Evolutionary conservation across 805 yeast genomes (phyloP).

Genomic region (Pichia occidentalis): DNA sequence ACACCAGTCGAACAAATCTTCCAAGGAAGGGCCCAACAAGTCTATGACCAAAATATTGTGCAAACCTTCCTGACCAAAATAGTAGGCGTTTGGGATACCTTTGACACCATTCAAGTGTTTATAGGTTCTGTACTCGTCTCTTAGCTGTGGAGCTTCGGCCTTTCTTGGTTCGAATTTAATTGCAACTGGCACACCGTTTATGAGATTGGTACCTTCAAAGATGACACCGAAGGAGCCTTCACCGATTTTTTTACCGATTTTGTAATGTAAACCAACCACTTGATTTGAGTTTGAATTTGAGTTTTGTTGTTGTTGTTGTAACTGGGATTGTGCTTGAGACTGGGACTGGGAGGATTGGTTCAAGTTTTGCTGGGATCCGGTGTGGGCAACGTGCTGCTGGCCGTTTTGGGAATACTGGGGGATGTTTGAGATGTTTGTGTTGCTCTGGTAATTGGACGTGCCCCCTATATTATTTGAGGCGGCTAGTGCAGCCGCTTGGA

Average conservation of each 20-base stretch:
- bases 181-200: slow-evolving; percentile 90
- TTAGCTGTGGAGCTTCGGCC: slow-evolving; percentile 93
- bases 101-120: slow-evolving; percentile 72
- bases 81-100: slow-evolving; percentile 95
- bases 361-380: no score
- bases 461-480: slow-evolving; percentile 24
- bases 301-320: slow-evolving; percentile 14
- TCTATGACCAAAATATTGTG: slow-evolving; percentile 94
- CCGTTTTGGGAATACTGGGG: slow-evolving; percentile 25
- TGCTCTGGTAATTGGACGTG: slow-evolving; percentile 19
- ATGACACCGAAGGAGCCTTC: slow-evolving; percentile 98
- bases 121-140: slow-evolving; percentile 96
- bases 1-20: slow-evolving; percentile 98
- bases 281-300: slow-evolving; percentile 32
- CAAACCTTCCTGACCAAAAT: slow-evolving; percentile 96
- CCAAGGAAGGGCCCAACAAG: slow-evolving; percentile 89
- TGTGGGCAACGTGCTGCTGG: no score
- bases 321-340: no score
- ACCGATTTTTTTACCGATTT: slow-evolving; percentile 95
- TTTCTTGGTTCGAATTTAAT: slow-evolving; percentile 96
- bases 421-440: slow-evolving; percentile 22
- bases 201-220: slow-evolving; percentile 89
- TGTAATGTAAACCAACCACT: slow-evolving; percentile 91
- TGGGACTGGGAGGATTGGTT: no score
- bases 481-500: slow-evolving; percentile 32